Conservation (phyloP, 2,329 filamentous ascomycete species). For the Calonectria montana region DNA sequence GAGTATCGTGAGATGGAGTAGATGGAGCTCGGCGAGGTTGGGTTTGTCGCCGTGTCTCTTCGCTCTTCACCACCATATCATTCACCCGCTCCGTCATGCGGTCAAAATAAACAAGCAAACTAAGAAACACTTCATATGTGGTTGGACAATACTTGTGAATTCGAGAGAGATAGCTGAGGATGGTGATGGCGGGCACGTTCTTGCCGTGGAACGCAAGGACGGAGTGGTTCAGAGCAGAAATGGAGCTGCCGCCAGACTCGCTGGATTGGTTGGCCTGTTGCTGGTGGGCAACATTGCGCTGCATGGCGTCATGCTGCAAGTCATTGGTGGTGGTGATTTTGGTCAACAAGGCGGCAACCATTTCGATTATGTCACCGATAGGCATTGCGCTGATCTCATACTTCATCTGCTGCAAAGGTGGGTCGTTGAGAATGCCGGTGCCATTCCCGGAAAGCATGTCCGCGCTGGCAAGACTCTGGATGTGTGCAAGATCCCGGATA, state of each 20-base stretch:
- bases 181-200: conserved; percentile 97
- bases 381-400: conserved; percentile 99
- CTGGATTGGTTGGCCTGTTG: conserved; percentile 63
- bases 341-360: conserved; percentile 95
- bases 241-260: conserved; percentile 64
- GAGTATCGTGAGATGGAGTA: conserved; percentile 41
- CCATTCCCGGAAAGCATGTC: conserved; percentile 71
- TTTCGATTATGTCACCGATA: conserved; percentile 96
- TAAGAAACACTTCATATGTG: conserved; percentile 97
- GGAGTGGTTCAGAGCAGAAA: conserved; percentile 67
- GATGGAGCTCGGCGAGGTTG: conserved; percentile 23
- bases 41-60: conserved; percentile 57
- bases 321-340: conserved; percentile 99
- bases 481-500: conserved; percentile 89
- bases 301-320: conserved; percentile 89
- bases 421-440: conserved; percentile 62
- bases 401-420: conserved; percentile 67
- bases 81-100: conserved; percentile 98
- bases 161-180: conserved; percentile 92
- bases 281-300: conserved; percentile 74
- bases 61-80: conserved; percentile 77
- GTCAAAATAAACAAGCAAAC: conserved; percentile 96
- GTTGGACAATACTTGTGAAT: conserved; percentile 99
- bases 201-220: conserved; percentile 98
- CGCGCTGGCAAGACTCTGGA: conserved; percentile 86